Conservation (phyloP, 73 alveolate species). For the Tetrahymena malaccensis region DNA sequence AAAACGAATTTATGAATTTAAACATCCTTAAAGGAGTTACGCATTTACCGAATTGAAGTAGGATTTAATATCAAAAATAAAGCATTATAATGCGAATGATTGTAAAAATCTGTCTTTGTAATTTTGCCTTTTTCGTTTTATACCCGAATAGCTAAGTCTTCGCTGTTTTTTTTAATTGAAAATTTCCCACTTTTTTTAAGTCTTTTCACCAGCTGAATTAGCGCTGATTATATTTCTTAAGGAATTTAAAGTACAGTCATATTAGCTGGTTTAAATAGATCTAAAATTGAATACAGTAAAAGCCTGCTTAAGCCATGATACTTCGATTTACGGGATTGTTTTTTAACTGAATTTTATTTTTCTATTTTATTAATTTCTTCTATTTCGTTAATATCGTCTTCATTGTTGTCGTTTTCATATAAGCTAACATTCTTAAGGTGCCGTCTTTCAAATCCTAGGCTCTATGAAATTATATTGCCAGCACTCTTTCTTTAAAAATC, state of each 20-base stretch:
- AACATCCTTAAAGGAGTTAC: background rate
- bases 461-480: background rate
- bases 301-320: background rate
- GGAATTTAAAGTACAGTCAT: background rate
- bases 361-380: background rate
- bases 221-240: background rate
- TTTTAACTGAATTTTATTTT: background rate
- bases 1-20: background rate
- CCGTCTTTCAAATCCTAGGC: background rate
- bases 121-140: background rate
- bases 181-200: background rate
- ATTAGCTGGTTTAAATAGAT: background rate
- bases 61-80: background rate
- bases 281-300: background rate
- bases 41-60: background rate
- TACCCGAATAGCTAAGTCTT: background rate
- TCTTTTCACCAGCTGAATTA: background rate
- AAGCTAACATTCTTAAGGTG: background rate
- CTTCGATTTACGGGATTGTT: background rate
- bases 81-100: background rate
- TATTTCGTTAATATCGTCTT: background rate
- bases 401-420: background rate
- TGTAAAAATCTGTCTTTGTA: background rate
- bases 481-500: background rate
- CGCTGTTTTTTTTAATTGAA: background rate